Evolutionary conservation across 1,284 basidiomycete genomes (phyloP), one percentile per base, ranked within the genome.

Genomic region (Exobasidium rhododendri): DNA sequence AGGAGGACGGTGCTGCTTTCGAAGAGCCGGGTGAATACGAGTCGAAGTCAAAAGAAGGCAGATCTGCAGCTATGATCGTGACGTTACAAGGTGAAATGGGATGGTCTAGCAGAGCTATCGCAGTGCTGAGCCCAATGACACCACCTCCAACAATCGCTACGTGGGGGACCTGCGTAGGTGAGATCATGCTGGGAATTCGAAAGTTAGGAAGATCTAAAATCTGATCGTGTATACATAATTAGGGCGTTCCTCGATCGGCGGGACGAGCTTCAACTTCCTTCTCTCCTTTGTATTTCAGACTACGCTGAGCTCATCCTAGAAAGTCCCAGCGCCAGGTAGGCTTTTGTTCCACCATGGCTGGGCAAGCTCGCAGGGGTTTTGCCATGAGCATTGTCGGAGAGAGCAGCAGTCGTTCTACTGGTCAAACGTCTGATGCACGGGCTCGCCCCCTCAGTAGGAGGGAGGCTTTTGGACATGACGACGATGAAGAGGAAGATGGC

Each of bases 141-240:
- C 60, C 60, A 4, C 45, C 60, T 55, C 60, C 60, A 22, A 62
- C 40, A 31, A 62, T 35, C 17, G 51, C 24, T 28, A 62, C 29
- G 20, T 62, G 60, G 17, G 35, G 35, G n/a, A n/a, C n/a, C n/a
- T n/a, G n/a, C n/a, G n/a, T n/a, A n/a, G n/a, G n/a, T n/a, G n/a
- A n/a, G n/a, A n/a, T n/a, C n/a, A n/a, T n/a, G n/a, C n/a, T n/a
- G n/a, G n/a, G n/a, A n/a, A n/a, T n/a, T n/a, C n/a, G n/a, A n/a
- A n/a, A n/a, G n/a, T n/a, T n/a, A n/a, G n/a, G n/a, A n/a, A n/a
- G n/a, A n/a, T n/a, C n/a, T n/a, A n/a, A n/a, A n/a, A n/a, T n/a
- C n/a, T n/a, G n/a, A n/a, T n/a, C n/a, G n/a, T n/a, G n/a, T n/a
- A n/a, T n/a, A n/a, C n/a, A n/a, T n/a, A n/a, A n/a, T n/a, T n/a